phyloP scores from a whole-genome alignment of 2,329 filamentous ascomycete genomes.

The Hypoxylon sp. region DNA sequence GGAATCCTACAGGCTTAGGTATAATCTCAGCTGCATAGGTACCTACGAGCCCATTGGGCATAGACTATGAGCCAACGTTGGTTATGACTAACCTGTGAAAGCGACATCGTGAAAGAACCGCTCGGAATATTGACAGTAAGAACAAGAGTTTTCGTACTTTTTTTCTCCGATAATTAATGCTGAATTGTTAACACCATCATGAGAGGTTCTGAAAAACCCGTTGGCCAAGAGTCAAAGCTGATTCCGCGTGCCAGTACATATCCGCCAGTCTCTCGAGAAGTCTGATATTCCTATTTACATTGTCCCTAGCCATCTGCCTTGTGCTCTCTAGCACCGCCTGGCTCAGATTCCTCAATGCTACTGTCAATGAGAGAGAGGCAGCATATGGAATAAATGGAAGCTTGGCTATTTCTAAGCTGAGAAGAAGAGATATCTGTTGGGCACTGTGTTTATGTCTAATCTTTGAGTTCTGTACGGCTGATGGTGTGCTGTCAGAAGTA shows the following conservation, averaged over 20 bases:
- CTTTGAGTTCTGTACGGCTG: conserved; percentile 3
- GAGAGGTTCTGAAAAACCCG: conserved; percentile 11
- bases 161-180: too few relatives aligned
- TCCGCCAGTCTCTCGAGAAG: conserved; percentile 9
- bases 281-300: conserved; percentile 12
- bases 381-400: conserved; percentile 29
- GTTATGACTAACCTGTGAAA: too few relatives aligned
- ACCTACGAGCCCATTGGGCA: too few relatives aligned
- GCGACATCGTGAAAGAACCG: too few relatives aligned
- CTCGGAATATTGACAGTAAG: too few relatives aligned
- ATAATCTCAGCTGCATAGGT: too few relatives aligned
- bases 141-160: too few relatives aligned
- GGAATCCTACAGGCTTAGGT: too few relatives aligned
- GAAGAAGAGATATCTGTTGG: conserved; percentile 15
- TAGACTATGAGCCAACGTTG: too few relatives aligned
- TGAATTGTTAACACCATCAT: too few relatives aligned
- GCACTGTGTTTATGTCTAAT: conserved; percentile 21
- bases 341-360: conserved; percentile 17
- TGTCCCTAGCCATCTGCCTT: conserved; percentile 10
- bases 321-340: conserved; percentile 18
- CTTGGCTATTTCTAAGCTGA: conserved; percentile 7
- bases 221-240: conserved; percentile 9
- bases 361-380: conserved; percentile 22
- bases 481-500: background rate
- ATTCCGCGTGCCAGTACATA: conserved; percentile 28